These are phyloP conservation scores for Populus ilicifolia DNA, from an alignment of 345 rosid species.

Conservation along the genomic window DNA sequence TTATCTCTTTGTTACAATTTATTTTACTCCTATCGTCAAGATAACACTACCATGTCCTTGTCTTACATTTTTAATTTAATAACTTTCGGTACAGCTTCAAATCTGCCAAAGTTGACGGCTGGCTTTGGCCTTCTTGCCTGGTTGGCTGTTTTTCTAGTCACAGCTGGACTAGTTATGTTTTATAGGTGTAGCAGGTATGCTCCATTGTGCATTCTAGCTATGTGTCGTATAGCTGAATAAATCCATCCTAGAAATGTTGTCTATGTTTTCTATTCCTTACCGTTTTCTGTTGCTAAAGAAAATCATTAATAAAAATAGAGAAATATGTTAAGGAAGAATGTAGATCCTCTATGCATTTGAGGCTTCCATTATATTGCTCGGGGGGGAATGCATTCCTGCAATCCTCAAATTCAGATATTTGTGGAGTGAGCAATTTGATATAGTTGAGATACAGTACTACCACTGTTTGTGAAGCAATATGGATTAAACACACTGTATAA, in stretches of 20 bases:
- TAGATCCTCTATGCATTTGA: neutral
- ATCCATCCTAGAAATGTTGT: neutral
- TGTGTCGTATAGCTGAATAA: neutral
- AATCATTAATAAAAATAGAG: neutral
- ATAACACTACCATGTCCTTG: neutral
- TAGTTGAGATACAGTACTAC: neutral
- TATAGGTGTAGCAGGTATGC: conserved; percentile 91
- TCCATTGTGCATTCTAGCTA: neutral
- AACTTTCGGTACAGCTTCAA: conserved; percentile 49
- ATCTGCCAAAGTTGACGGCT: conserved; percentile 70
- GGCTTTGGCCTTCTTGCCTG: conserved; percentile 82
- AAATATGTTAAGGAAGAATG: neutral
- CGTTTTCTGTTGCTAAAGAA: neutral
- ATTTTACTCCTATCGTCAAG: conserved; percentile 15
- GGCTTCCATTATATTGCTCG: neutral
- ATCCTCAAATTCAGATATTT: neutral
- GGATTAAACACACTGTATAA: neutral
- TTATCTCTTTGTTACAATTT: conserved; percentile 13
- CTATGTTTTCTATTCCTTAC: neutral
- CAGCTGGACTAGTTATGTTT: conserved; percentile 68
- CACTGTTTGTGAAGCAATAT: neutral
- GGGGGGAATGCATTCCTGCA: neutral
- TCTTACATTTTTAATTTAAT: neutral
- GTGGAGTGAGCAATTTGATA: neutral
- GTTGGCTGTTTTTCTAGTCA: conserved; percentile 72